Percentiles rank a stretch among this genome's conserved stretches.
Evolutionary conservation across 1,139 yeast genomes (phyloP).

Genomic region (Diutina mesorugosa): DNA sequence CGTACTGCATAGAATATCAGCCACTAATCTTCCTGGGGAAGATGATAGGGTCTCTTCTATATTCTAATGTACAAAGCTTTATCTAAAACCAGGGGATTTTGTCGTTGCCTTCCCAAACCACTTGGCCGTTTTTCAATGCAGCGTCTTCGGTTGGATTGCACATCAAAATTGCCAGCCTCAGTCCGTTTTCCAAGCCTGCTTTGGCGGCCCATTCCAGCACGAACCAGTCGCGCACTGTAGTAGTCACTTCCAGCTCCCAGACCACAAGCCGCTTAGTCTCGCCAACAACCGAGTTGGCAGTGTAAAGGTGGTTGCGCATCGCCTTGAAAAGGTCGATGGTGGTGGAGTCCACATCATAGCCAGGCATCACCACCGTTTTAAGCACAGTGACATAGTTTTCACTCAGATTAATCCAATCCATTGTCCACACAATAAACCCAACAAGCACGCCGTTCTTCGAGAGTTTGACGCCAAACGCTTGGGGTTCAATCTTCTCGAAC

Average conservation of each 20-base stretch:
- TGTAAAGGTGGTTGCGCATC: background rate
- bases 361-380: background rate
- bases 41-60: background rate
- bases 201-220: background rate
- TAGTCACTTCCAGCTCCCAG: background rate
- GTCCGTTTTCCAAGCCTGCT: background rate
- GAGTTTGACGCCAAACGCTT: conserved; percentile 17
- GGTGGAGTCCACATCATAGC: background rate
- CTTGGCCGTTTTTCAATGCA: background rate
- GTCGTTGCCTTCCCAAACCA: conserved; percentile 2
- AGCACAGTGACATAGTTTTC: conserved; percentile 1
- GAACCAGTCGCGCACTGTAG: background rate
- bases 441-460: conserved; percentile 8
- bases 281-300: background rate
- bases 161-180: conserved; percentile 1
- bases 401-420: background rate
- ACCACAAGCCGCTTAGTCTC: background rate
- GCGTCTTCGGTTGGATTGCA: background rate
- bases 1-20: background rate
- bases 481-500: conserved; percentile 4
- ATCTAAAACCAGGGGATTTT: conserved; percentile 1
- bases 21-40: background rate
- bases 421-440: conserved; percentile 28
- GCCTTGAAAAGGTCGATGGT: background rate
- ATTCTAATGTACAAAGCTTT: background rate